Evolutionary conservation across 148 eudicot species (phyloP).

Genomic region (Vaccinium corymbosum): DNA sequence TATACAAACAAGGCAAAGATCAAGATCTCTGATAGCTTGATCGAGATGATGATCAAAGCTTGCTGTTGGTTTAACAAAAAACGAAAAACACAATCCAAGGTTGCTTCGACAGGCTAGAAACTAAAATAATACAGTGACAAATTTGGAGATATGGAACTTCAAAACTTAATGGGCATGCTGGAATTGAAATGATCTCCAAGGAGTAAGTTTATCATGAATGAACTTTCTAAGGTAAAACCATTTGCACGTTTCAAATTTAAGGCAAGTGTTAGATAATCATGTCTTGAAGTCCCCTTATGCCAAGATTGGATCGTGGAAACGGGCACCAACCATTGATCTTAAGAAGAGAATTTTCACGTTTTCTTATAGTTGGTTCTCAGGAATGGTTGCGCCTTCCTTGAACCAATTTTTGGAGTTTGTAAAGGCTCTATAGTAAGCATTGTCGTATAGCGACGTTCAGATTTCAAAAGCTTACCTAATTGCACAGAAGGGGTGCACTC

Average conservation of each 20-base stretch:
- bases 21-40: background rate
- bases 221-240: background rate
- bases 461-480: background rate
- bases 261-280: background rate
- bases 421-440: background rate
- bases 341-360: background rate
- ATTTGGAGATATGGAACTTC: background rate
- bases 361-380: background rate
- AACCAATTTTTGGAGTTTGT: background rate
- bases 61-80: background rate
- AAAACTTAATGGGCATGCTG: background rate
- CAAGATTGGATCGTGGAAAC: background rate
- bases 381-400: background rate
- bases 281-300: background rate
- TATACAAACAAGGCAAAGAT: background rate
- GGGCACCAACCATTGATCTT: background rate
- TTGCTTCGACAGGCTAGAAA: constrained; percentile 9
- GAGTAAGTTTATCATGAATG: background rate
- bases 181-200: background rate
- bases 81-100: background rate
- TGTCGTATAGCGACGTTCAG: background rate
- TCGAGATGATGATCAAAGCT: background rate
- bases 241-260: background rate
- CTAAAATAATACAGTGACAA: background rate
- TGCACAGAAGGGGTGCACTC: background rate